Evolutionary conservation across 1,139 yeast genomes (phyloP), one percentile per base, ranked within the genome.

Genomic region (Suhomyces taliae): DNA sequence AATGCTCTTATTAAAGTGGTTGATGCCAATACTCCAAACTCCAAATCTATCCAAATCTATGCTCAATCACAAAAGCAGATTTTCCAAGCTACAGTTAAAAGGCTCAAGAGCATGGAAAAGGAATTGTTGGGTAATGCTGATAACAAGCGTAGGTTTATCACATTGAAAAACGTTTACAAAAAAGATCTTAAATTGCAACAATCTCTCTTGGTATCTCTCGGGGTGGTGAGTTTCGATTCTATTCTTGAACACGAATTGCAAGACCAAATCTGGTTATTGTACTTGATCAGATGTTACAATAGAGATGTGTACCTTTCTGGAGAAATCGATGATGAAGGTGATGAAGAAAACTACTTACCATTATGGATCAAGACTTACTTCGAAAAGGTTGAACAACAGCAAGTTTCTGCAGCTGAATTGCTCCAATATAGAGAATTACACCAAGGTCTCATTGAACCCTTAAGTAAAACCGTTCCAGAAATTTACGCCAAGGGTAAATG

Each of bases 261-360:
- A 50, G 85, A 83, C 53, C 87, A 83, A 55, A 78, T 81, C 6
- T 71, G 87, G 67, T 62, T 85, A 12, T 62, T 86, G 39, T 87
- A 85, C 79, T 69, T 86, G 31, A 79, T 86, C 40, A 70, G 90
- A 50, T 76, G 81, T 49, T 70, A 73, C 47, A 85, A 84, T 58
- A 71, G 69, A 46, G 64, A 68, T 6, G 64, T 64, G 6, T 77
- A 78, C 47, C 41, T 50, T 24, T 48, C 55, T 8, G 53, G 44
- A 8, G 65, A 43, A 8, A 57, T 31, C 53, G 58, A 55, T 19
- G 61, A 61, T 27, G 54, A 58, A 8, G 52, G 52, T 4, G 64
- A 61, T 10, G 66, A 64, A 2, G 70, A 67, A 2, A 64, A 61
- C 29, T 66, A 62, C 31, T 65, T 81, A 15, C 87, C 89, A 0